Evolutionary conservation across 106 monocot genomes (phyloP).

Genomic region (Acanthochlamys bracteata): DNA sequence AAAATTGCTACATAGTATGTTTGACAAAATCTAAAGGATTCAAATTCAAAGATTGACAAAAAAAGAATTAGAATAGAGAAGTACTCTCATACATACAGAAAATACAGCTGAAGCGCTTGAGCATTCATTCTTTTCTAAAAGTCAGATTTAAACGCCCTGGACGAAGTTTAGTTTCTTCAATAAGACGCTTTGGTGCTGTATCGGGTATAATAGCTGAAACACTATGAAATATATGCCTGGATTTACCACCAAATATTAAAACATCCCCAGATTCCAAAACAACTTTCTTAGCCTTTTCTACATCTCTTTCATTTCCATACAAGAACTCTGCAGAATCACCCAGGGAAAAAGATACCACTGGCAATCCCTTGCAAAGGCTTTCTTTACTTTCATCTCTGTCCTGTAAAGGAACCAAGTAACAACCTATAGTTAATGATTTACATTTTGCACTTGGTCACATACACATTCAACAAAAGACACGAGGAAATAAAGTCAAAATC

Average conservation of each 20-base stretch:
- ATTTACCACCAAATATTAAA: slow-evolving; percentile 52
- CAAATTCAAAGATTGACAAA: too few relatives aligned
- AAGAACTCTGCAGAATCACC: slow-evolving; percentile 56
- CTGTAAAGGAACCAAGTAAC: slow-evolving; percentile 19
- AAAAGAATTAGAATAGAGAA: too few relatives aligned
- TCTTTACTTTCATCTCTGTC: slow-evolving; percentile 49
- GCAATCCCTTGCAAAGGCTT: slow-evolving; percentile 36
- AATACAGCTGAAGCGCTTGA: not conserved
- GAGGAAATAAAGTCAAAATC: too few relatives aligned
- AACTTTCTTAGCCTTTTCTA: slow-evolving; percentile 22
- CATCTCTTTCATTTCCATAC: slow-evolving; percentile 31
- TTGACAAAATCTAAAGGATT: too few relatives aligned
- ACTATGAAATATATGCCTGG: slow-evolving; percentile 52
- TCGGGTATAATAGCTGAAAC: slow-evolving; percentile 23
- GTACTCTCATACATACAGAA: too few relatives aligned
- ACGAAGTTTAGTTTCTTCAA: slow-evolving; percentile 24
- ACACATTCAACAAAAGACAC: too few relatives aligned
- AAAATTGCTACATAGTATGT: too few relatives aligned
- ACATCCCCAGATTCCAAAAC: slow-evolving; percentile 60
- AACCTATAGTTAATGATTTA: not conserved
- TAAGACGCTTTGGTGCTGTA: slow-evolving; percentile 26
- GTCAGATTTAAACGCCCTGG: slow-evolving; percentile 60
- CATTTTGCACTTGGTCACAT: too few relatives aligned
- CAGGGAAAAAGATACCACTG: slow-evolving; percentile 63
- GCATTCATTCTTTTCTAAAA: slow-evolving; percentile 38